phyloP scores from a whole-genome alignment of 139 green algal species.

The Coccomyxa sp. region DNA sequence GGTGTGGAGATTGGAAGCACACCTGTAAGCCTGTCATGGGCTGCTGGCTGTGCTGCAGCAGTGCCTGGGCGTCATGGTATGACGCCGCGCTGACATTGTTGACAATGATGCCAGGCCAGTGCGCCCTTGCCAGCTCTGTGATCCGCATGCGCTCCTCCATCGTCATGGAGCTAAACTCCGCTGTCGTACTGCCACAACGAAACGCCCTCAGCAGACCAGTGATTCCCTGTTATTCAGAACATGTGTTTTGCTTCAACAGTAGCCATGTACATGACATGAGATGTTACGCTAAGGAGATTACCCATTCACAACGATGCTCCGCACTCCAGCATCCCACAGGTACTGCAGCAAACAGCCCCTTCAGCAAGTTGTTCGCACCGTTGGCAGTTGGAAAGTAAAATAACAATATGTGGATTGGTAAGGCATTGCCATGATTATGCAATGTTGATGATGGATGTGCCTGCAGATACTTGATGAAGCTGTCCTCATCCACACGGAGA shows the following conservation, averaged over 20 bases:
- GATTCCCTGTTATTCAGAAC: background rate
- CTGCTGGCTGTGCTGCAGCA: background rate
- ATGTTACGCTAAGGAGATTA: background rate
- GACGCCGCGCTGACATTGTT: slow-evolving; percentile 6
- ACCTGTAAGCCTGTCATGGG: background rate
- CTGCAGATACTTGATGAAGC: slow-evolving; percentile 11
- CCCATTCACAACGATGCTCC: slow-evolving; percentile 18
- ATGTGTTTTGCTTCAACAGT: background rate
- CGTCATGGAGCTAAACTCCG: slow-evolving; percentile 11
- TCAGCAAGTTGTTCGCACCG: background rate
- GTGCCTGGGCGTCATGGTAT: background rate
- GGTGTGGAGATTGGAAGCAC: background rate
- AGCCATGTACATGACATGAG: background rate
- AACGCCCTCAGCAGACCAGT: background rate
- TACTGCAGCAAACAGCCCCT: slow-evolving; percentile 3
- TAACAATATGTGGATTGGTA: too few relatives aligned
- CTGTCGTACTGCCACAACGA: slow-evolving; percentile 9
- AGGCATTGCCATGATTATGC: too few relatives aligned
- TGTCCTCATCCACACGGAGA: slow-evolving; percentile 7
- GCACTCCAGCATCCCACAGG: slow-evolving; percentile 6
- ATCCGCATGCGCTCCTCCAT: slow-evolving; percentile 8
- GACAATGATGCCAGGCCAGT: slow-evolving; percentile 13
- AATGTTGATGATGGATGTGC: background rate
- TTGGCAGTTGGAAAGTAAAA: too few relatives aligned
- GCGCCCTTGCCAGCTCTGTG: slow-evolving; percentile 7